Conservation (phyloP, 179 eudicot species). For the Carnegiea gigantea region DNA sequence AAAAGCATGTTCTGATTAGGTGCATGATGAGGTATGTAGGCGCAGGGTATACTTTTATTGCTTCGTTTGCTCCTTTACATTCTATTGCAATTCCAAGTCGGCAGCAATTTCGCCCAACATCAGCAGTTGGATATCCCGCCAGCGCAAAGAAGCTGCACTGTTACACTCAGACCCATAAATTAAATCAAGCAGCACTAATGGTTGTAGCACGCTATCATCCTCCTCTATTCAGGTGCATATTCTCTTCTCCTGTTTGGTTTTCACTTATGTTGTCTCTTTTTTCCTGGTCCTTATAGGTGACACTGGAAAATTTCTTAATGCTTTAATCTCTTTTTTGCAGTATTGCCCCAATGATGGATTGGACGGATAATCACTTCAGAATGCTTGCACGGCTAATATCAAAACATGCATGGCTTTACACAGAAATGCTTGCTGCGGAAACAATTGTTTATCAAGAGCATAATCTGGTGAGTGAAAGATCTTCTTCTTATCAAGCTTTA, state of each 20-base stretch:
- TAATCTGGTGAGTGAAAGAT: slow-evolving; percentile 58
- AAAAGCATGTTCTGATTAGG: slow-evolving; percentile 52
- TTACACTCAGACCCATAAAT: slow-evolving; percentile 32
- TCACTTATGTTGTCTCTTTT: not conserved
- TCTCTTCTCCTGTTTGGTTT: slow-evolving; percentile 8
- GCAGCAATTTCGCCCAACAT: not conserved
- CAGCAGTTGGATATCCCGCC: not conserved
- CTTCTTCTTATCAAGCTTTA: slow-evolving; percentile 11
- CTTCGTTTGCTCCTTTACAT: slow-evolving; percentile 60
- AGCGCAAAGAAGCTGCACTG: slow-evolving; percentile 40
- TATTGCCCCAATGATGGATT: slow-evolving; percentile 99
- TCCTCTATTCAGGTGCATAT: slow-evolving; percentile 73
- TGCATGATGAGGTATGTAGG: slow-evolving; percentile 71
- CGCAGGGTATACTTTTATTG: slow-evolving; percentile 60
- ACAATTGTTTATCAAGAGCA: slow-evolving; percentile 81
- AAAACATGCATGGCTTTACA: slow-evolving; percentile 92
- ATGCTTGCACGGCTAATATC: slow-evolving; percentile 77
- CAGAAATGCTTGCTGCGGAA: slow-evolving; percentile 97
- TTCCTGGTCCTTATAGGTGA: slow-evolving; percentile 2
- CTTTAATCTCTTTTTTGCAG: slow-evolving; percentile 35
- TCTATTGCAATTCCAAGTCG: slow-evolving; percentile 42
- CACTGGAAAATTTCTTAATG: not conserved
- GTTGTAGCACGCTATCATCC: slow-evolving; percentile 65
- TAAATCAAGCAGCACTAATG: slow-evolving; percentile 44
- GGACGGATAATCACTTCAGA: slow-evolving; percentile 90